Evolutionary conservation across 257 asterid genomes (phyloP), one percentile per base, ranked within the genome.

Genomic region (Penstemon barbatus): DNA sequence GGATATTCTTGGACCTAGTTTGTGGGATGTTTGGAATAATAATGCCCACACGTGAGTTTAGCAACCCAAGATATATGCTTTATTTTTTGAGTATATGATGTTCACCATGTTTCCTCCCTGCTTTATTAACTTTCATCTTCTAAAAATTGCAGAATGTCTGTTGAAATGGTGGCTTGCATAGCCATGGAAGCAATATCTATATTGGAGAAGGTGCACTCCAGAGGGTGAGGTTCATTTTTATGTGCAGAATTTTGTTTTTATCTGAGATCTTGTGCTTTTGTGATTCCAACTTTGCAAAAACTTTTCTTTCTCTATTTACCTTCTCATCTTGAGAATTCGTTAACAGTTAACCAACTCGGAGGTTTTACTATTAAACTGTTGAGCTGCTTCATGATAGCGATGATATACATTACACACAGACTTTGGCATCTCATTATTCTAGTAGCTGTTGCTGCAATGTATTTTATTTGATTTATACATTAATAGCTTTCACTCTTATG

Each of bases 21-120:
- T 92, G 75, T 92, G 98, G 98, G 98, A 92, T 83, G 82, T 89
- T 49, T 92, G 97, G 97, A 92, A 83, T 70, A 82, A 77, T 33
- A 89, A 80, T 79, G 63, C 87, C 67, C 89, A 87, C 61, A 64
- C 83, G 95, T 89, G 74, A 74, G 92, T 76, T 19, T 46, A 48
- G 57, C 63, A 52, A 57, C 43, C 65, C 63, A 52, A 68, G 62
- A 70, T 78, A 77, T 69, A 77, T 49, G 68, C 68, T 37, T 54
- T 40, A 67, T 45, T 18, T 69, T 72, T 61, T 48, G 56, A 11
- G 10, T 59, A 40, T n/a, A 39, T 38, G 51, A 59, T 63, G 39
- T 11, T 64, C 61, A 57, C 42, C 39, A 38, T 12, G 40, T 56
- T 61, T 78, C 59, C 51, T 51, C 39, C 10, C 49, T 62, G 61